Evolutionary conservation across 768 basidiomycete genomes (phyloP), one percentile per base, ranked within the genome.

Genomic region (Lactifluus rugatus): DNA sequence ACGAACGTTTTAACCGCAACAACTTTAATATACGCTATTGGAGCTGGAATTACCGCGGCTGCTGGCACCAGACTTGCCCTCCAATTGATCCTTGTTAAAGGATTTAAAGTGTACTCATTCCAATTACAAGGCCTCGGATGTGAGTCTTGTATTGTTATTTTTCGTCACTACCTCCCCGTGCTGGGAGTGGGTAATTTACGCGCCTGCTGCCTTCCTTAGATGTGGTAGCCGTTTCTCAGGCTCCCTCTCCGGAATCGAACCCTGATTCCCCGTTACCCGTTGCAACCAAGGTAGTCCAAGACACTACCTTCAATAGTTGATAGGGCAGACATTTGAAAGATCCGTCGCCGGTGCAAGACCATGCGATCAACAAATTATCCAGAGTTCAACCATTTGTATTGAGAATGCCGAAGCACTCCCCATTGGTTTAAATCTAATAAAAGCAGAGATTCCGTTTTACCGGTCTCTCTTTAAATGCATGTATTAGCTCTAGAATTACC

Each of bases 401-500:
- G n/a, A n/a, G n/a, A n/a, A n/a, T n/a, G n/a, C n/a, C n/a, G n/a
- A n/a, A n/a, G n/a, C n/a, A n/a, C n/a, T n/a, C n/a, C n/a, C n/a
- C n/a, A n/a, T n/a, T n/a, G n/a, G n/a, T n/a, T n/a, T n/a, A n/a
- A n/a, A n/a, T n/a, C n/a, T n/a, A n/a, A n/a, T n/a, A n/a, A n/a
- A n/a, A n/a, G n/a, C n/a, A n/a, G n/a, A n/a, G n/a, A n/a, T n/a
- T n/a, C n/a, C n/a, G n/a, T n/a, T n/a, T n/a, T n/a, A n/a, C n/a
- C n/a, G n/a, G n/a, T n/a, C n/a, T n/a, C n/a, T n/a, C n/a, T n/a
- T 58, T 54, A 51, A 58, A 50, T 44, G 48, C 53, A 49, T 56
- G 78, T 80, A 79, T 80, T 80, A 81, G 82, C 81, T 82, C 80
- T 82, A 81, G 80, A 82, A 82, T 82, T 83, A 81, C 81, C 81